phyloP scores from a whole-genome alignment of 2,329 filamentous ascomycete species.

The Paradendryphiella salina region DNA sequence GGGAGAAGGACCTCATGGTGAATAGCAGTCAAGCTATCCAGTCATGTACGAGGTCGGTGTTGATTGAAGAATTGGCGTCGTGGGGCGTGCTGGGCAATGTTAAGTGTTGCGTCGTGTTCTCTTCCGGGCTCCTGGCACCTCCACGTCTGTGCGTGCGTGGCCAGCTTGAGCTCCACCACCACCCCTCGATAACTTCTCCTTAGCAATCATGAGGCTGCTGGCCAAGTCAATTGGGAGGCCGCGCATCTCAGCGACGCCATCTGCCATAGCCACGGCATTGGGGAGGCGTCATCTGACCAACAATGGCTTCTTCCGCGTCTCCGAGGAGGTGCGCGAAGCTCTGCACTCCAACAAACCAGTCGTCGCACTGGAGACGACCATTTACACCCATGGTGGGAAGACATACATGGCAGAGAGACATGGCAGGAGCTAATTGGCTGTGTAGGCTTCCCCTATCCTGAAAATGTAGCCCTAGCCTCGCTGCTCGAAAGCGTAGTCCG shows the following conservation, averaged over 20 bases:
- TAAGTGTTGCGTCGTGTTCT: slow-evolving; percentile 43
- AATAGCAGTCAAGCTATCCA: slow-evolving; percentile 36
- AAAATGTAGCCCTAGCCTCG: slow-evolving; percentile 74
- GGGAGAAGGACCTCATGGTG: slow-evolving; percentile 48
- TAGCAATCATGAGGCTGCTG: slow-evolving; percentile 33
- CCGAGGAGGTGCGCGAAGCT: slow-evolving; percentile 81
- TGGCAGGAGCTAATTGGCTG: slow-evolving; percentile 9
- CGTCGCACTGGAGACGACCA: slow-evolving; percentile 91
- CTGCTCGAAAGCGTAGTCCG: slow-evolving; percentile 82
- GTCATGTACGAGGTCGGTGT: slow-evolving; percentile 35
- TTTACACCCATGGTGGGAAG: slow-evolving; percentile 83
- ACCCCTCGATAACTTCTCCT: slow-evolving; percentile 8
- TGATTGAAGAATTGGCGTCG: slow-evolving; percentile 13
- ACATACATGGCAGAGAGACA: neutral
- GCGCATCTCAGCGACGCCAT: slow-evolving; percentile 10
- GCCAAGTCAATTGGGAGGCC: slow-evolving; percentile 24
- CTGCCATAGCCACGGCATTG: neutral
- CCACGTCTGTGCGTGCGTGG: slow-evolving; percentile 25
- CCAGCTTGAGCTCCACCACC: slow-evolving; percentile 19
- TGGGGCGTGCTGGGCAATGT: slow-evolving; percentile 8
- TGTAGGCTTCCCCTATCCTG: slow-evolving; percentile 69
- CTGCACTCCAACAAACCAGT: slow-evolving; percentile 75
- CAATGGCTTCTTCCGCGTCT: slow-evolving; percentile 67
- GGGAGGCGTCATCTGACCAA: slow-evolving; percentile 39
- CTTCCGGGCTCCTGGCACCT: slow-evolving; percentile 35